phyloP scores from a whole-genome alignment of 2,329 filamentous ascomycete species.

The Penicillium fuscoglaucum region DNA sequence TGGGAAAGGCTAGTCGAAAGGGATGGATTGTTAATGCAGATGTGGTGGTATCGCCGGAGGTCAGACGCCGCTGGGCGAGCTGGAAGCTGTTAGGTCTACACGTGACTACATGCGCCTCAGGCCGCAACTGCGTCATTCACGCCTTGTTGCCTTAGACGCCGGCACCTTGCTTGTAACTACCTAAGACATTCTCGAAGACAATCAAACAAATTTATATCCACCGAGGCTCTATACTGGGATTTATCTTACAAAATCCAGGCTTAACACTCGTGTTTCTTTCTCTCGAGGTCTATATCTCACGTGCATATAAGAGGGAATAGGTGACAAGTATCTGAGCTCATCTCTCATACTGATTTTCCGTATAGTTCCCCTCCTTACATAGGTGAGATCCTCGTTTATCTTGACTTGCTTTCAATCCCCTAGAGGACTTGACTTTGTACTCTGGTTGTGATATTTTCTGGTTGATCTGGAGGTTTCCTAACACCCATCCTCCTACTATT shows the following conservation, averaged over 20 bases:
- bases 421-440: background rate
- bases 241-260: background rate
- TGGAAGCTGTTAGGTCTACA: conserved; percentile 26
- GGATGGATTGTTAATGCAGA: conserved; percentile 18
- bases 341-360: conserved; percentile 1
- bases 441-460: background rate
- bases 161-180: background rate
- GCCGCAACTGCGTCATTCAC: conserved; percentile 16
- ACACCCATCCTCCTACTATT: background rate
- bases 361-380: conserved; percentile 24
- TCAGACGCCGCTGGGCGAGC: conserved; percentile 18
- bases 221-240: background rate
- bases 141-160: conserved; percentile 19
- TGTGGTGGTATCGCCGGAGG: conserved; percentile 22
- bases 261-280: background rate
- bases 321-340: background rate
- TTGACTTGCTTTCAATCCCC: background rate
- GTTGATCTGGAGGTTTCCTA: background rate
- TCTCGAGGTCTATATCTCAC: background rate
- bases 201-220: background rate
- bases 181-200: conserved; percentile 5
- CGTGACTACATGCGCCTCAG: conserved; percentile 21
- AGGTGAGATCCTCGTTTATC: conserved; percentile 13
- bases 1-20: conserved; percentile 12
- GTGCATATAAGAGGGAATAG: background rate